These are phyloP conservation scores for Biscutella laevigata DNA, from an alignment of 441 rosid genomes.

Conservation along the genomic window DNA sequence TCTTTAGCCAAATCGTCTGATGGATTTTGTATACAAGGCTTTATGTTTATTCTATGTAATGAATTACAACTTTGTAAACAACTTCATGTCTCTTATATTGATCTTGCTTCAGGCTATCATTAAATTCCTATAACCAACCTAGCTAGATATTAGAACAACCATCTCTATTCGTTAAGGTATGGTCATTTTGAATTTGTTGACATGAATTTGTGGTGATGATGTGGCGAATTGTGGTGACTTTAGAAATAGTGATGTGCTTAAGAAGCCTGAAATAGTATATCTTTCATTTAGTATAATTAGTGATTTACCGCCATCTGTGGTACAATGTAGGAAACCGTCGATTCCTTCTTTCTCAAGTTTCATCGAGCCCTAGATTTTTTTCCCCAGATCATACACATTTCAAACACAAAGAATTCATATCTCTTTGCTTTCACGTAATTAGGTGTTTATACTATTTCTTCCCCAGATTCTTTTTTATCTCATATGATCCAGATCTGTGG, in stretches of 20 bases:
- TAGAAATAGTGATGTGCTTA: too few relatives aligned
- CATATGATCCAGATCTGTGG: conserved; percentile 1
- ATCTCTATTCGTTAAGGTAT: too few relatives aligned
- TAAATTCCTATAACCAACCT: too few relatives aligned
- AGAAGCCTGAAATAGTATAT: too few relatives aligned
- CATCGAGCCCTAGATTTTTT: neutral
- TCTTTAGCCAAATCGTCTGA: neutral
- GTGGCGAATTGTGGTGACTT: too few relatives aligned
- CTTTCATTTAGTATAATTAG: too few relatives aligned
- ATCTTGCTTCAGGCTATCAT: too few relatives aligned
- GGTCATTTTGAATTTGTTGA: too few relatives aligned
- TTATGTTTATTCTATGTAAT: conserved; percentile 3
- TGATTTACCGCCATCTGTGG: conserved; percentile 4
- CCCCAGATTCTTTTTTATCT: neutral
- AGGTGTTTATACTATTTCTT: neutral
- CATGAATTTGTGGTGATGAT: too few relatives aligned
- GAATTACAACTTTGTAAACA: conserved; percentile 2
- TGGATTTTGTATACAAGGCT: conserved; percentile 9
- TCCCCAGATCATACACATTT: neutral
- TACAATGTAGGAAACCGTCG: neutral
- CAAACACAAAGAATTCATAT: too few relatives aligned
- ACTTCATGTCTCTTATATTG: neutral
- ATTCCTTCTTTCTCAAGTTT: conserved; percentile 21
- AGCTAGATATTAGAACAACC: too few relatives aligned
- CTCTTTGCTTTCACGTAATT: neutral